These are phyloP conservation scores for Ailanthus altissimus DNA, from an alignment of 345 rosid genomes.

Conservation along the genomic window DNA sequence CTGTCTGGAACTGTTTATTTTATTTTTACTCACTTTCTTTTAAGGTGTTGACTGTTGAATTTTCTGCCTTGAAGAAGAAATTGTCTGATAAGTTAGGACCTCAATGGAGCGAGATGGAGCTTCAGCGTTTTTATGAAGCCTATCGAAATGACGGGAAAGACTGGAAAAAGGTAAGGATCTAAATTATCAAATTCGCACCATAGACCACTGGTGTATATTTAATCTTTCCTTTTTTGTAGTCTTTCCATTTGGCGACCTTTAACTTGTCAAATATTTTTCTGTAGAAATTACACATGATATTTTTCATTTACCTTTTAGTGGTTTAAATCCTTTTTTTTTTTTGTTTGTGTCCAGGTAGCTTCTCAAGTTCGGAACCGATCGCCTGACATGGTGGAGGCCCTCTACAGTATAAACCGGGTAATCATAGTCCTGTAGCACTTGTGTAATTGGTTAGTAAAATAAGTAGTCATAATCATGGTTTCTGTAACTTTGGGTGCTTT, in stretches of 20 bases:
- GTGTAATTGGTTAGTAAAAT: conserved; percentile 14
- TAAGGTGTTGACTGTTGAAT: conserved; percentile 21
- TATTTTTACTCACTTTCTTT: background rate
- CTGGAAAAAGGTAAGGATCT: conserved; percentile 73
- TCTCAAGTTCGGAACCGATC: conserved; percentile 66
- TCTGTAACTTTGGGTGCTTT: background rate
- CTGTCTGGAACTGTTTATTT: conserved; percentile 16
- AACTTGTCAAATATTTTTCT: background rate
- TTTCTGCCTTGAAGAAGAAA: conserved; percentile 60
- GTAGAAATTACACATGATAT: background rate
- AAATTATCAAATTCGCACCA: background rate
- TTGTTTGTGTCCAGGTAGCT: conserved; percentile 58
- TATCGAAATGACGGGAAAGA: conserved; percentile 82
- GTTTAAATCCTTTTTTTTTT: conserved; percentile 12
- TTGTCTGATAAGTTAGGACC: conserved; percentile 83
- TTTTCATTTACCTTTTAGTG: background rate
- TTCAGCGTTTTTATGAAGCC: conserved; percentile 82
- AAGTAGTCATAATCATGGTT: background rate
- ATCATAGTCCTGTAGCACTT: conserved; percentile 5
- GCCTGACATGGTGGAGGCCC: conserved; percentile 88
- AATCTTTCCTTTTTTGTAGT: background rate
- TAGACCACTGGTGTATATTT: background rate
- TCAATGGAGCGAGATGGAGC: conserved; percentile 89
- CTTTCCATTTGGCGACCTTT: background rate
- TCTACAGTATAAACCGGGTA: conserved; percentile 84